phyloP scores from a whole-genome alignment of 23 red algal genomes.

The Gracilaria caudata region DNA sequence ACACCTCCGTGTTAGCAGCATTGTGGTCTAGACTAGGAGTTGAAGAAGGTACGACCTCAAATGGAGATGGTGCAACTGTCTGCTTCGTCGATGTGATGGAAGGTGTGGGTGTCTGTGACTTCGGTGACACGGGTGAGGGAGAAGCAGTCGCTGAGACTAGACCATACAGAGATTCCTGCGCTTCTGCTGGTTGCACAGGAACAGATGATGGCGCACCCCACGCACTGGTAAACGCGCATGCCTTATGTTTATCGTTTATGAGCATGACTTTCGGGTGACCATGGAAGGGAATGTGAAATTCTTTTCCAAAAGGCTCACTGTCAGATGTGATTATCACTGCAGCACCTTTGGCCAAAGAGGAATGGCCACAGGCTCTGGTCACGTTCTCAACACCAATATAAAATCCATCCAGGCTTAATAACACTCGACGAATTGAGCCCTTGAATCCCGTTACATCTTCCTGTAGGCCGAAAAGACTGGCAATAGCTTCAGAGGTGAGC shows the following conservation, averaged over 20 bases:
- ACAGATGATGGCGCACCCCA: conserved; percentile 27
- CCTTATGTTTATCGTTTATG: conserved; percentile 26
- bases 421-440: conserved; percentile 2
- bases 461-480: not conserved
- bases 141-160: not conserved
- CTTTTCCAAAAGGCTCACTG: conserved; percentile 41
- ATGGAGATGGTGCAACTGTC: not conserved
- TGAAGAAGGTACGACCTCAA: not conserved
- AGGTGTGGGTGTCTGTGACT: not conserved
- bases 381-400: conserved; percentile 30
- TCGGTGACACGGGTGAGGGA: not conserved
- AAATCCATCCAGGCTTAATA: conserved; percentile 17
- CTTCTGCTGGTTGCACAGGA: conserved; percentile 1
- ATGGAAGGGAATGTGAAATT: conserved; percentile 40
- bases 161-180: not conserved
- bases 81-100: not conserved
- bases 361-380: conserved; percentile 14
- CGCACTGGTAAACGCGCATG: conserved; percentile 37
- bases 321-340: conserved; percentile 49
- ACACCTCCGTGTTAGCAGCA: not conserved
- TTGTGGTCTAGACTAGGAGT: not conserved
- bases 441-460: conserved; percentile 22
- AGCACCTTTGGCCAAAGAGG: conserved; percentile 6
- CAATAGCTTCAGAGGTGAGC: conserved; percentile 15
- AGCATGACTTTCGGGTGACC: conserved; percentile 43